Evolutionary conservation across 495 filamentous ascomycete species (phyloP), one percentile per base, ranked within the genome.

Genomic region (Bombardia bombarda): DNA sequence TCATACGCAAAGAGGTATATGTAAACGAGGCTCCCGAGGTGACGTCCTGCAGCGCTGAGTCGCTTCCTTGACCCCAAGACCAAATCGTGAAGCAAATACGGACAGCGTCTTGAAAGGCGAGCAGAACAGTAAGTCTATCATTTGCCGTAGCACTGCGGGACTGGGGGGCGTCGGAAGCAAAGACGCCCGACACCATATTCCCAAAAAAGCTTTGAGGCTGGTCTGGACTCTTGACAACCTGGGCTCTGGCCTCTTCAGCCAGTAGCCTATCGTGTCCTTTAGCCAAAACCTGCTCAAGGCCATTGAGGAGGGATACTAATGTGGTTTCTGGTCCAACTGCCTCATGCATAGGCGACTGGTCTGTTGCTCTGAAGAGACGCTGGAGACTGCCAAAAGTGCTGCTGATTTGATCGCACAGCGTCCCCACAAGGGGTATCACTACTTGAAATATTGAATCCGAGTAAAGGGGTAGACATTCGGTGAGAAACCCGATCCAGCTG

Each of bases 71-170:
- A 7, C 83, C 85, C 92, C 92, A 99, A 3, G 87, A 86, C 93
- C 92, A 99, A 21, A 99, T 90, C 4, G 72, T 78, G 58, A 95
- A 93, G 60, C 88, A 94, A 21, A 92, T 82, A 25, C 84, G 79
- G 43, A 95, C 85, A 10, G 88, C 86, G 60, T 99, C 92, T 61
- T 97, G 90, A 62, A 99, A 95, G 23, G 89, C 90, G n/a, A 99
- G 73, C 8, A 96, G 65, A 16, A 99, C 92, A 0, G 90, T 96
- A 19, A 99, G 72, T 30, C 90, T 72, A 49, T 90, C 90, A 55
- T 97, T 99, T n/a, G 88, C 89, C 12, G 86, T 83, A 13, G 79
- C 76, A 34, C 82, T 83, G 31, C 87, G 76, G 19, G 75, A 68
- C 40, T 88, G 88, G 3, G 73, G 81, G 6, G 80, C 72, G 41